phyloP scores from a whole-genome alignment of 345 rosid species.

The Rhizophora mangle region DNA sequence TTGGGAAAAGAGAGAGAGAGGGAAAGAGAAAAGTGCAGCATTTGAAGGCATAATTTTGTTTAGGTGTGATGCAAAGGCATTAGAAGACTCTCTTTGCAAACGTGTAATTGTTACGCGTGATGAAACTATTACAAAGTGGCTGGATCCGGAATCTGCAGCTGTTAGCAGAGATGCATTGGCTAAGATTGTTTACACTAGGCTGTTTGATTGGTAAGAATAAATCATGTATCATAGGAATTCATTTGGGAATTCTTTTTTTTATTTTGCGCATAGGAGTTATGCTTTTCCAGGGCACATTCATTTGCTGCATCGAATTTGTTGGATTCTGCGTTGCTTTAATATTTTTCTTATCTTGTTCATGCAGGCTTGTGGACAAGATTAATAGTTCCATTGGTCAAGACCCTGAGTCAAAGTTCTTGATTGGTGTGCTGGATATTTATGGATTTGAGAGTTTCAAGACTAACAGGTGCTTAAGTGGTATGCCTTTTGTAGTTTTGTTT shows the following conservation, averaged over 20 bases:
- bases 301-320: not conserved
- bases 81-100: slow-evolving; percentile 97
- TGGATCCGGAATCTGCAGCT: slow-evolving; percentile 87
- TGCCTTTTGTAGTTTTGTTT: slow-evolving; percentile 41
- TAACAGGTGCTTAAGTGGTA: slow-evolving; percentile 95
- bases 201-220: slow-evolving; percentile 92
- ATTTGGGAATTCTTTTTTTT: slow-evolving; percentile 3
- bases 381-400: slow-evolving; percentile 96
- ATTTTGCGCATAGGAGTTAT: slow-evolving; percentile 4
- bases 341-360: slow-evolving; percentile 21
- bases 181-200: slow-evolving; percentile 81
- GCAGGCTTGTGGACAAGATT: slow-evolving; percentile 92
- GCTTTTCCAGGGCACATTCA: slow-evolving; percentile 10
- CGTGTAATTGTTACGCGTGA: slow-evolving; percentile 98
- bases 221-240: slow-evolving; percentile 12
- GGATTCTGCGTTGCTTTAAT: slow-evolving; percentile 7
- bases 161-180: slow-evolving; percentile 96
- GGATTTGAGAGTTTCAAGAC: slow-evolving; percentile 99
- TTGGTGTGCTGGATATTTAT: slow-evolving; percentile 97
- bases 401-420: slow-evolving; percentile 77
- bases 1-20: too few species aligned
- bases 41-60: slow-evolving; percentile 29
- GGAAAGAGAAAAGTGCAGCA: slow-evolving; percentile 9
- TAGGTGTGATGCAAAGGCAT: slow-evolving; percentile 86
- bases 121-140: slow-evolving; percentile 92